Conservation (phyloP, 345 rosid genomes). For the Salix caprea region DNA sequence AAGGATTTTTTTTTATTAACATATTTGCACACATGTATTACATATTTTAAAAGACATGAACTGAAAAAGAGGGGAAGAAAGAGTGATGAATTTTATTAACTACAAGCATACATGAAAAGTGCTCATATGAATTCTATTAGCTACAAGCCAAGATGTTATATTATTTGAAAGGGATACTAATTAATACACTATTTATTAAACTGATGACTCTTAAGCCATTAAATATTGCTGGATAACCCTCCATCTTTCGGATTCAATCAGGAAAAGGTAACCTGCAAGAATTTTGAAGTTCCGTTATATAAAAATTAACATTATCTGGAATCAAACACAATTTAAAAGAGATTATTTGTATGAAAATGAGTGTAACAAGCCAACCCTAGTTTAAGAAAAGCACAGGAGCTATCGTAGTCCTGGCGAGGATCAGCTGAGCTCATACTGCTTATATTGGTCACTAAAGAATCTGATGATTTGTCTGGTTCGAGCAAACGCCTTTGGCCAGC, state of each 20-base stretch:
- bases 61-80: too few species aligned
- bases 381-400: conserved; percentile 21
- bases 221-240: background rate
- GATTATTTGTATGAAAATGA: background rate
- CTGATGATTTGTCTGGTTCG: conserved; percentile 17
- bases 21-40: background rate
- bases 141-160: background rate
- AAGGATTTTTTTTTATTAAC: background rate
- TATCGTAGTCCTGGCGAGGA: conserved; percentile 13
- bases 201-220: background rate
- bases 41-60: background rate
- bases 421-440: conserved; percentile 11
- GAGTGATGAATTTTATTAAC: background rate
- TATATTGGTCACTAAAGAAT: conserved; percentile 10
- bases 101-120: background rate
- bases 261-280: conserved; percentile 25
- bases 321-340: background rate
- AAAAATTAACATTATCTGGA: background rate
- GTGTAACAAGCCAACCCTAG: conserved; percentile 26
- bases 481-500: background rate
- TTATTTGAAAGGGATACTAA: background rate
- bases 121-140: background rate
- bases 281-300: background rate
- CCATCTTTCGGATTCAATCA: background rate
- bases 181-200: too few species aligned